phyloP scores from a whole-genome alignment of 2,329 filamentous ascomycete species.

The Cylindrodendrum hubeiense region DNA sequence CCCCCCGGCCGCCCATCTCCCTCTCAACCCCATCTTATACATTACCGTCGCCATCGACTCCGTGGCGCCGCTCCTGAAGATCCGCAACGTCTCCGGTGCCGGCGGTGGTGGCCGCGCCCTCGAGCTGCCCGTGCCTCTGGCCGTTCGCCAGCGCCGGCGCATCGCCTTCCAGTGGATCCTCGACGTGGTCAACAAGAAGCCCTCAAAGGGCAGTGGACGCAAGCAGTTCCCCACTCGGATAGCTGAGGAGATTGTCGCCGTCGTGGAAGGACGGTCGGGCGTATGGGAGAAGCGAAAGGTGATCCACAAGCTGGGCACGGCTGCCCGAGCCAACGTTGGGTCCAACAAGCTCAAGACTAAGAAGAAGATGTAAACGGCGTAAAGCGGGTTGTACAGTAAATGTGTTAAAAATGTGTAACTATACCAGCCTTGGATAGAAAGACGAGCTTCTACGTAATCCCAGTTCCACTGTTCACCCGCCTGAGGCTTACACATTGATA shows the following conservation, averaged over 20 bases:
- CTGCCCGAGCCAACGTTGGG: constrained; percentile 79
- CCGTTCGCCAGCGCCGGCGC: constrained; percentile 80
- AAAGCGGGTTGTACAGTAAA: constrained; percentile 42
- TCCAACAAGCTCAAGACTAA: constrained; percentile 52
- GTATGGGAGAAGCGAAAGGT: constrained; percentile 86
- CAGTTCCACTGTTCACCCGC: background rate
- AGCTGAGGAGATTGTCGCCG: constrained; percentile 86
- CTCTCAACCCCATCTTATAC: constrained; percentile 90
- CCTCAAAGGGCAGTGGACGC: constrained; percentile 77
- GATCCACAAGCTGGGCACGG: constrained; percentile 85
- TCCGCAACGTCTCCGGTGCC: constrained; percentile 80
- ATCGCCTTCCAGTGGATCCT: constrained; percentile 91
- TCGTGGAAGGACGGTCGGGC: constrained; percentile 85
- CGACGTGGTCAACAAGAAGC: constrained; percentile 83
- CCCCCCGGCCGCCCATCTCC: constrained; percentile 81
- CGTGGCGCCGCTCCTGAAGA: constrained; percentile 87
- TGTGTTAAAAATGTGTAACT: constrained; percentile 47
- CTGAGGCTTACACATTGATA: no score
- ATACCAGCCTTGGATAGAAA: constrained; percentile 45
- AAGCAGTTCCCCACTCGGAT: constrained; percentile 81
- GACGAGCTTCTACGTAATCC: constrained; percentile 24
- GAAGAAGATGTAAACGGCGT: constrained; percentile 50
- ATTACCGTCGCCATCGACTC: constrained; percentile 92
- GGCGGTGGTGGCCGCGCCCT: constrained; percentile 89
- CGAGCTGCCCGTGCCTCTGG: constrained; percentile 84